Conservation (phyloP, 108 stramenopile genomes). For the Nitzschia putrida region DNA sequence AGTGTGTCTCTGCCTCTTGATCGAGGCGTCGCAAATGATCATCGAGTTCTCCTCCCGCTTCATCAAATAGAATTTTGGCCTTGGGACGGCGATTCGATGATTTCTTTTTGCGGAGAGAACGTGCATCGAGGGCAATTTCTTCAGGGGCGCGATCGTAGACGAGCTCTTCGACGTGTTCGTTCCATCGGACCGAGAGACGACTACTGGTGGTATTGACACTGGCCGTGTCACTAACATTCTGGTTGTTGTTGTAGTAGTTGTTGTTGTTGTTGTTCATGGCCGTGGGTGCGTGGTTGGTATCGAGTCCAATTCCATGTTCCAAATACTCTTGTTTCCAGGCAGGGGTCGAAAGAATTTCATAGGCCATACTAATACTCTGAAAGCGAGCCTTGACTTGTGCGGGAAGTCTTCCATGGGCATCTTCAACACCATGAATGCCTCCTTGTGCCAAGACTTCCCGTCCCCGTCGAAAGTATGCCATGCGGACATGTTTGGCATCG, state of each 20-base stretch:
- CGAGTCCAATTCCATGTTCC: slow-evolving; percentile 10
- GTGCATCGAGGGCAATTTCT: neutral
- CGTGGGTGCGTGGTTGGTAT: neutral
- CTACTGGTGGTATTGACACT: neutral
- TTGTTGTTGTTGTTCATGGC: no score
- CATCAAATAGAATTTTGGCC: slow-evolving; percentile 23
- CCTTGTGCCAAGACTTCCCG: slow-evolving; percentile 34
- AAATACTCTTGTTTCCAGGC: slow-evolving; percentile 40
- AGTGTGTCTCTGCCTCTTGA: slow-evolving; percentile 29
- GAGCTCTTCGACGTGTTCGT: slow-evolving; percentile 56
- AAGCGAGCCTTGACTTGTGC: slow-evolving; percentile 29
- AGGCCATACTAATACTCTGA: slow-evolving; percentile 56
- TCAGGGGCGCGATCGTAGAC: slow-evolving; percentile 37
- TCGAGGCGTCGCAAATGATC: slow-evolving; percentile 37
- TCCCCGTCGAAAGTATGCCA: slow-evolving; percentile 67
- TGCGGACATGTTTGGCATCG: slow-evolving; percentile 50
- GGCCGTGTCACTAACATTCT: neutral
- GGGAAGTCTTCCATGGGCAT: slow-evolving; percentile 5
- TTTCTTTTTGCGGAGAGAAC: slow-evolving; percentile 1
- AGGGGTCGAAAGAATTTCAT: slow-evolving; percentile 44
- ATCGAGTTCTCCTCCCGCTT: slow-evolving; percentile 25
- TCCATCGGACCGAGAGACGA: slow-evolving; percentile 39
- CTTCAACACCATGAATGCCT: neutral
- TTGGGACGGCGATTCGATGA: slow-evolving; percentile 19
- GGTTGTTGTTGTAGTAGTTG: neutral